Evolutionary conservation across 1,284 basidiomycete species (phyloP).

Genomic region (Phylloboletellus chloephorus): DNA sequence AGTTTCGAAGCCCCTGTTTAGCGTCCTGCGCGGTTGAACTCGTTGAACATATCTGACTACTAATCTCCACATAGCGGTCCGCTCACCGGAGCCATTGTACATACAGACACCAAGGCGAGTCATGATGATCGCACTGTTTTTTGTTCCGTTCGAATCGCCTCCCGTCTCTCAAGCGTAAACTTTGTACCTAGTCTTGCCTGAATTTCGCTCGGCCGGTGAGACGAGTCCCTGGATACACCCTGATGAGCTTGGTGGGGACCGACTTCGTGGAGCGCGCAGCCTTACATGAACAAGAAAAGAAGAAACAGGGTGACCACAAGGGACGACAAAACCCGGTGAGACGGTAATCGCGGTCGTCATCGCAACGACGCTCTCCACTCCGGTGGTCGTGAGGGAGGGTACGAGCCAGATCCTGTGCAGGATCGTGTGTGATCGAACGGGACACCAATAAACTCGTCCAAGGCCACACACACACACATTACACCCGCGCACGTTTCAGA

Average conservation of each 20-base stretch:
- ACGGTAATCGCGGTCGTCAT: conserved; percentile 28
- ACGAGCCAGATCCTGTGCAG: no score
- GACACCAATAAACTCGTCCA: no score
- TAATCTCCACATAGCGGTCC: no score
- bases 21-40: no score
- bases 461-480: no score
- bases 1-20: background rate
- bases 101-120: conserved; percentile 15
- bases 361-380: conserved; percentile 14
- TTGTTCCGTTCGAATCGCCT: conserved; percentile 6
- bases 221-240: conserved; percentile 8
- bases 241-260: conserved; percentile 6
- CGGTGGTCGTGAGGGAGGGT: conserved; percentile 11
- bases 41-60: no score
- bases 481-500: no score
- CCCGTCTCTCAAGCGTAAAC: conserved; percentile 5
- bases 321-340: conserved; percentile 4
- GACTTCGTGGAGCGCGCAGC: conserved; percentile 3
- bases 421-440: no score
- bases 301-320: conserved; percentile 5
- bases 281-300: conserved; percentile 1
- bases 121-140: conserved; percentile 9
- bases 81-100: conserved; percentile 11
- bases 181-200: conserved; percentile 18
- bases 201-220: conserved; percentile 5